Evolutionary conservation across 2,329 filamentous ascomycete genomes (phyloP).

Genomic region (Fusarium pseudonygamai): DNA sequence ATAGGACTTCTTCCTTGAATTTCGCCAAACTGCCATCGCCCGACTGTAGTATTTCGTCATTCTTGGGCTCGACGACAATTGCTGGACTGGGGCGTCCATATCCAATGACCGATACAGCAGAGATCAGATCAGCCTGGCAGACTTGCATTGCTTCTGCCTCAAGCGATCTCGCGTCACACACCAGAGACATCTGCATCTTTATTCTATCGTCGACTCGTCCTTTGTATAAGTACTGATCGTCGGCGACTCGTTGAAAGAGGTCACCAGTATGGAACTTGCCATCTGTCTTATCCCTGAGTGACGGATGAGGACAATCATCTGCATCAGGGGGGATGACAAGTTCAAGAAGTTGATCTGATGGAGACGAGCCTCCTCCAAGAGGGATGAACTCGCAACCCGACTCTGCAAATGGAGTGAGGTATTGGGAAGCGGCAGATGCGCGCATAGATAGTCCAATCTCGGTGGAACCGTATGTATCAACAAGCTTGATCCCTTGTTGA

Average conservation of each 20-base stretch:
- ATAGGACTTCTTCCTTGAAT: not conserved
- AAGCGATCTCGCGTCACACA: not conserved
- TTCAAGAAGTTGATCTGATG: not conserved
- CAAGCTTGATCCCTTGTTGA: not conserved
- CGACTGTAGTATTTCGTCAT: not conserved
- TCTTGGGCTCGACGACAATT: not conserved
- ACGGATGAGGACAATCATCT: not conserved
- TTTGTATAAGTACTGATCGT: not conserved
- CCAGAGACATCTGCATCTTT: not conserved
- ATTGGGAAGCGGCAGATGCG: not conserved
- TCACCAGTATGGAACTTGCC: constrained; percentile 5
- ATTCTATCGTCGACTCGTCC: constrained; percentile 11
- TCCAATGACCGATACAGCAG: not conserved
- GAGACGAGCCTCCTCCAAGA: accelerated
- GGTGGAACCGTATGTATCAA: not conserved
- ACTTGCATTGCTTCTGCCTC: constrained; percentile 10
- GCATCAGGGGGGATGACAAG: not conserved
- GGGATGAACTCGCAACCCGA: not conserved
- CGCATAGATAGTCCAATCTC: constrained; percentile 1
- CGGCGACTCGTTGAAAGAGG: not conserved
- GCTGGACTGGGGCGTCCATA: constrained; percentile 8
- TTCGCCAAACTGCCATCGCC: accelerated
- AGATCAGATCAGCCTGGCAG: not conserved
- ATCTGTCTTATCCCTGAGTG: not conserved
- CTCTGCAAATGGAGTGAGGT: not conserved